phyloP scores from a whole-genome alignment of 495 filamentous ascomycete genomes.

The Hyaloscypha bicolor region DNA sequence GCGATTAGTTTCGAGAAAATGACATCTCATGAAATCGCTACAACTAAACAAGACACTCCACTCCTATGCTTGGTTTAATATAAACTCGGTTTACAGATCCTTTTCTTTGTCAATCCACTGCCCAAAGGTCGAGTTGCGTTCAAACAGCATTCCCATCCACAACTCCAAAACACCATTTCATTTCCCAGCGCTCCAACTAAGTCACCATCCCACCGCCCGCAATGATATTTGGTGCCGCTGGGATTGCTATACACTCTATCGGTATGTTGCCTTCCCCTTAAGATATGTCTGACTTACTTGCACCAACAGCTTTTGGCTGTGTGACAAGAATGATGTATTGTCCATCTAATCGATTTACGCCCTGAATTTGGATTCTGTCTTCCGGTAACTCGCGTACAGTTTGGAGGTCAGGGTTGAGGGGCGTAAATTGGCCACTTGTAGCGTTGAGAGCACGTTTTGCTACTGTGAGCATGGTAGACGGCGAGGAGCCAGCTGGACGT shows the following conservation, averaged over 20 bases:
- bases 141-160: no score
- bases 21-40: no score
- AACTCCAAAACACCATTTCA: no score
- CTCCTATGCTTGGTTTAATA: no score
- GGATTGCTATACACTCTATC: not conserved
- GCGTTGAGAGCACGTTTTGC: constrained; percentile 28
- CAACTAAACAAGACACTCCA: no score
- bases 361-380: constrained; percentile 25
- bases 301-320: constrained; percentile 16
- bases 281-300: constrained; percentile 14
- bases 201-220: not conserved
- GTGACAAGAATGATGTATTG: constrained; percentile 28
- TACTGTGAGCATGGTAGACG: constrained; percentile 31
- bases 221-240: not conserved
- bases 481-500: constrained; percentile 21
- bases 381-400: constrained; percentile 26
- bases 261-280: not conserved
- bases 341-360: constrained; percentile 24
- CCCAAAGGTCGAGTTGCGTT: no score
- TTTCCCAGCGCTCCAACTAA: no score
- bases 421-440: constrained; percentile 21
- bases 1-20: no score
- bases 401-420: constrained; percentile 15
- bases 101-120: no score
- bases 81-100: no score